phyloP scores from a whole-genome alignment of 495 filamentous ascomycete genomes.

The Amphirosellinia nigrospora region DNA sequence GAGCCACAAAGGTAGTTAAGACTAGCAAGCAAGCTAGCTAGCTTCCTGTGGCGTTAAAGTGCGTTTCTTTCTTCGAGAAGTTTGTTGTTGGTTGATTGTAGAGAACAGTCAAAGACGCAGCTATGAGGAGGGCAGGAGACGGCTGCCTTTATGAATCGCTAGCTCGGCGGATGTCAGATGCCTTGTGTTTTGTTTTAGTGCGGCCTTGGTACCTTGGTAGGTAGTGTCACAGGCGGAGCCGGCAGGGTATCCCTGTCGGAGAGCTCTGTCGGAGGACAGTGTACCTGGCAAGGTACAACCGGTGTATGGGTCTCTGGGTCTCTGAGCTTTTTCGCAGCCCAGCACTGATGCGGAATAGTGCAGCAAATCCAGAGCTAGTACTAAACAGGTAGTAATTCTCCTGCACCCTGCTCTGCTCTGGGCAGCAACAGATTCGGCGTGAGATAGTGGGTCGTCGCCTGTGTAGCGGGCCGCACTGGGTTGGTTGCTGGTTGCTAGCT shows the following conservation, averaged over 20 bases:
- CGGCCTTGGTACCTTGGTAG: neutral
- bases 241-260: neutral
- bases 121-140: neutral
- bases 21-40: neutral
- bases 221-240: slow-evolving; percentile 16
- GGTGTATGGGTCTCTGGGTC: neutral
- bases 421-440: slow-evolving; percentile 15
- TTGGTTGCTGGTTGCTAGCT: too few species aligned
- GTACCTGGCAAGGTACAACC: neutral
- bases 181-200: slow-evolving; percentile 13
- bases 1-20: neutral
- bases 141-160: slow-evolving; percentile 22
- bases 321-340: neutral
- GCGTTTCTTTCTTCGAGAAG: neutral
- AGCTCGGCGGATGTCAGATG: slow-evolving; percentile 11
- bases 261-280: slow-evolving; percentile 1
- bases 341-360: neutral
- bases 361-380: neutral
- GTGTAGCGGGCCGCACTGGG: too few species aligned
- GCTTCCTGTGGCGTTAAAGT: neutral
- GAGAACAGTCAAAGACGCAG: neutral
- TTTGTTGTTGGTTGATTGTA: slow-evolving; percentile 8
- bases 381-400: slow-evolving; percentile 15
- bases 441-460: neutral
- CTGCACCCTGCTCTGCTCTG: slow-evolving; percentile 2